Base-by-base conservation (phyloP, 2,329 filamentous ascomycete genomes). In the Chlorencoelia australis region DNA sequence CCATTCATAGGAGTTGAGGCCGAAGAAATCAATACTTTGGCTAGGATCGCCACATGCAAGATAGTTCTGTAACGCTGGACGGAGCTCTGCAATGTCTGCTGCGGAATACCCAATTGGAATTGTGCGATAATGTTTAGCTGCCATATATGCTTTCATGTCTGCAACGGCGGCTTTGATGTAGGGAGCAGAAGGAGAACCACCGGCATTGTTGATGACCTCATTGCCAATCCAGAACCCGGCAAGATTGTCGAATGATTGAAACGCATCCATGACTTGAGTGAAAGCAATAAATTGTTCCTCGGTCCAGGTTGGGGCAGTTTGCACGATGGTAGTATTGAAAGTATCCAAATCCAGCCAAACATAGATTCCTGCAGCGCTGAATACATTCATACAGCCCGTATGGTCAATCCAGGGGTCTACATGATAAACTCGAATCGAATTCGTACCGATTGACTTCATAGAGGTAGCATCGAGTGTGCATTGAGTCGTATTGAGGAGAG, bases 141-240 rank as follows among this genome's bases (percentile, higher is more conserved):
- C 58, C 45, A 73, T 62, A 53, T 68, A 75, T 28, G 66, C 56
- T 45, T 68, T 69, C 47, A 73, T 67, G 44, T 75, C 71, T 50
- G 69, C 65, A 30, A 68, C 71, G 29, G 72, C 67, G 17, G 71
- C 71, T 56, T 74, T 74, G 54, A 75, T 64, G 43, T 70, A 71
- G 2, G 71, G 70, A 25, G 69, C 69, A 39, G 66, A 58, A 20
- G 48, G 50, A 18, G 68, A 74, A 48, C 73, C 65, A 40, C 64
- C 62, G 28, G 62, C 61, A 25, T 61, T 66, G 30, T 78, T 80
- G 50, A 94, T 76, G 38, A 91, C 81, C 59, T 94, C 87, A 54
- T 94, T 94, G 43, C 85, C 88, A 41, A 94, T 73, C 52, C 91
- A 89, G 57, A 91, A 82, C 33, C 82, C 86, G 9, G 84, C 76